Evolutionary conservation across 1,284 basidiomycete genomes (phyloP).

Genomic region (Ganoderma meredithae): DNA sequence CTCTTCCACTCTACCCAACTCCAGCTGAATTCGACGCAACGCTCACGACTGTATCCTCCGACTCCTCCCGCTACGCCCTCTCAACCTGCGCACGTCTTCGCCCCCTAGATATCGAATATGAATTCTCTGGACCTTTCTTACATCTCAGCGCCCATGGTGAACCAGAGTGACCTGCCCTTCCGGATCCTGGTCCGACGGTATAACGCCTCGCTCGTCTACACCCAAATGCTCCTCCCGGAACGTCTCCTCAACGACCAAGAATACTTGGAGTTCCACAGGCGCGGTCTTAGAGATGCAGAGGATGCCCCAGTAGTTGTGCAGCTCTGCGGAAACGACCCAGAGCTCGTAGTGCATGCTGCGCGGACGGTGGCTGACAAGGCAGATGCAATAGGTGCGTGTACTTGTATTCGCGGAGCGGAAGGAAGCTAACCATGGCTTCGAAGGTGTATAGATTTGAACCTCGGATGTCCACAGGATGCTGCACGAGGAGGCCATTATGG

Average conservation of each 20-base stretch:
- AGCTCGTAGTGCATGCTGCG: slow-evolving; percentile 64
- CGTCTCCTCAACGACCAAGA: slow-evolving; percentile 63
- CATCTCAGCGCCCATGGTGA: slow-evolving; percentile 70
- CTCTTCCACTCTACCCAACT: neutral
- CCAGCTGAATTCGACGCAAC: neutral
- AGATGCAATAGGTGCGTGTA: slow-evolving; percentile 68
- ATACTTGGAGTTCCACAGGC: slow-evolving; percentile 62
- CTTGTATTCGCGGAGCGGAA: neutral
- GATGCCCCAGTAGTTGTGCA: slow-evolving; percentile 70
- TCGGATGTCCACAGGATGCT: slow-evolving; percentile 76
- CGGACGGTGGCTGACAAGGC: slow-evolving; percentile 62
- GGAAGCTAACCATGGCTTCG: slow-evolving; percentile 8
- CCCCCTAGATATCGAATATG: neutral
- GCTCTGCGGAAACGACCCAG: slow-evolving; percentile 72
- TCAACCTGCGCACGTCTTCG: neutral
- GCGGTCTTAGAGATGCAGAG: slow-evolving; percentile 23
- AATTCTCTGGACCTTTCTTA: slow-evolving; percentile 15
- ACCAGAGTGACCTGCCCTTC: slow-evolving; percentile 78
- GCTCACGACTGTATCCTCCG: neutral
- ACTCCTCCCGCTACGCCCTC: neutral
- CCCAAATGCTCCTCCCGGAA: slow-evolving; percentile 75
- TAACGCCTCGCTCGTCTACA: slow-evolving; percentile 69
- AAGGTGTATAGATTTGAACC: slow-evolving; percentile 55
- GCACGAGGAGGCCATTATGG: slow-evolving; percentile 75
- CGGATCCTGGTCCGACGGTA: slow-evolving; percentile 63